phyloP scores from a whole-genome alignment of 345 rosid genomes.

The Cardiospermum halicacabum region DNA sequence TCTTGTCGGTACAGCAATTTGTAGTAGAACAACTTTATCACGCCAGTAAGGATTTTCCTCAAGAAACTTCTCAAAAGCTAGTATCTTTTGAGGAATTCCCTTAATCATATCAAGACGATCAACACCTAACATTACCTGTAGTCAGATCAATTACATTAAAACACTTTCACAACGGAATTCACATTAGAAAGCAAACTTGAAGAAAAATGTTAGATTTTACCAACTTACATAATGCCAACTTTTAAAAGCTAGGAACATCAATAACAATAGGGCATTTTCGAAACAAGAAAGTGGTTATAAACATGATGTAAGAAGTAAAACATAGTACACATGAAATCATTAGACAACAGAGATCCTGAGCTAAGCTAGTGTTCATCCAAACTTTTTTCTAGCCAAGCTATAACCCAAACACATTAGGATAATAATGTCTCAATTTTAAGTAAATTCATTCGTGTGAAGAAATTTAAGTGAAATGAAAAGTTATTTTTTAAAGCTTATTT shows the following conservation, averaged over 20 bases:
- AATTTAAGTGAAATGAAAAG: slow-evolving; percentile 3
- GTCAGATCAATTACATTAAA: slow-evolving; percentile 7
- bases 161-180: too few relatives aligned
- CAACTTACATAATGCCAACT: not conserved
- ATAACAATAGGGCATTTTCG: not conserved
- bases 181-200: not conserved
- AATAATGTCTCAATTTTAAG: too few relatives aligned
- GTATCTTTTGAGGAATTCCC: slow-evolving; percentile 98
- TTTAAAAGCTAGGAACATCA: not conserved
- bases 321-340: not conserved
- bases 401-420: too few relatives aligned
- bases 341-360: not conserved
- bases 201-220: too few relatives aligned
- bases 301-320: not conserved
- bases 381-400: too few relatives aligned
- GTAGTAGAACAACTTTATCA: slow-evolving; percentile 92
- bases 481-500: too few relatives aligned
- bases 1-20: slow-evolving; percentile 99
- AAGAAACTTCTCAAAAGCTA: slow-evolving; percentile 97
- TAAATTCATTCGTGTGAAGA: too few relatives aligned
- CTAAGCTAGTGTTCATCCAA: too few relatives aligned
- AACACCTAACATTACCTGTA: slow-evolving; percentile 97
- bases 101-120: slow-evolving; percentile 99
- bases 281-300: not conserved
- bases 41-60: slow-evolving; percentile 97